A percentile compares a stretch with the other conserved stretches of the same genome.
Evolutionary conservation across 192 early-diverging fungal genomes (phyloP).

Genomic region (Helicostylum pulchrum): DNA sequence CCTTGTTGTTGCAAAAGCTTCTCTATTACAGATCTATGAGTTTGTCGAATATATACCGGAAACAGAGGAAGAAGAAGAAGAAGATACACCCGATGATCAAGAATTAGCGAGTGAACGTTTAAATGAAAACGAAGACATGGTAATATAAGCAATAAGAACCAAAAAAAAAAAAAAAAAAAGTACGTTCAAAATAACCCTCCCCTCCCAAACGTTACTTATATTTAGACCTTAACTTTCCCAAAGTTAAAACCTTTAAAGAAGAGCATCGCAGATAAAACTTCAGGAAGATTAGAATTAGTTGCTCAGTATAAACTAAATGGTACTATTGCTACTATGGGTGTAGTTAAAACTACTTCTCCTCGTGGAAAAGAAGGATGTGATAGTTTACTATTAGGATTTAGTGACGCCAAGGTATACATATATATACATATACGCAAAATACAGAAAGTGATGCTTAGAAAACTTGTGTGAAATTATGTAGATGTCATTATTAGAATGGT

Average conservation of each 20-base stretch:
- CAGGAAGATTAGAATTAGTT: conserved; percentile 62
- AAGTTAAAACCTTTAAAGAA: conserved; percentile 27
- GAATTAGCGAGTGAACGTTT: conserved; percentile 16
- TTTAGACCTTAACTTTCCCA: conserved; percentile 28
- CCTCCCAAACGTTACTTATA: too few species aligned
- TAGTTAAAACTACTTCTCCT: conserved; percentile 61
- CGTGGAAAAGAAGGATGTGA: conserved; percentile 64
- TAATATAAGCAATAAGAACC: conserved; percentile 3
- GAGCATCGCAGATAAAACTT: conserved; percentile 12
- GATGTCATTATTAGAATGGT: conserved; percentile 91
- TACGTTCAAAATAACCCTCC: neutral
- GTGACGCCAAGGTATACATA: conserved; percentile 77
- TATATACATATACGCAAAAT: neutral
- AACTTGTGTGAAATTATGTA: conserved; percentile 33
- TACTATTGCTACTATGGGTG: conserved; percentile 66
- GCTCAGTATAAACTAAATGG: conserved; percentile 66
- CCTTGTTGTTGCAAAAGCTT: conserved; percentile 61
- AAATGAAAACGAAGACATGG: conserved; percentile 37
- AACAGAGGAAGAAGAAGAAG: conserved; percentile 21
- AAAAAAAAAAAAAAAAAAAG: neutral
- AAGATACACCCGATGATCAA: neutral
- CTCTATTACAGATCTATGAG: conserved; percentile 66
- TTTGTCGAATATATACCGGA: conserved; percentile 51
- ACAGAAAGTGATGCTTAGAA: neutral
- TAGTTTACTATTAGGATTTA: conserved; percentile 72